Conservation (phyloP, 306 rosid species). For the Rosa lucieae region DNA sequence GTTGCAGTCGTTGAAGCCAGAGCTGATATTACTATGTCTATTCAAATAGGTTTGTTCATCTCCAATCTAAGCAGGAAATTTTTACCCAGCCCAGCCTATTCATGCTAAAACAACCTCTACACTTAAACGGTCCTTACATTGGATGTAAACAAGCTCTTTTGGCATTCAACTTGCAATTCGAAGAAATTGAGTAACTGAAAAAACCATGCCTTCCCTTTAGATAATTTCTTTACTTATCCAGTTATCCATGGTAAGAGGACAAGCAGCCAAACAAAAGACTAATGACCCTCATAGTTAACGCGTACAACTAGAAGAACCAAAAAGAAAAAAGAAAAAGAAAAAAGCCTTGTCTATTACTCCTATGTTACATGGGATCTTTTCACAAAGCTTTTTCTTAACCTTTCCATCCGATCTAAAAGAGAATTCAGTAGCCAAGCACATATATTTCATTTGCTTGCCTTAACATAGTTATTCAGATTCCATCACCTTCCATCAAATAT, state of each 20-base stretch:
- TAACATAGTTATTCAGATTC: neutral
- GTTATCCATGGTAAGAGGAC: too few relatives aligned
- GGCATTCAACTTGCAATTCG: neutral
- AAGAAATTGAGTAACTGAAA: neutral
- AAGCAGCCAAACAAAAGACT: too few relatives aligned
- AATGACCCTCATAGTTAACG: too few relatives aligned
- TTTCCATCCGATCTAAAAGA: neutral
- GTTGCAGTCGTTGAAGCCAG: neutral
- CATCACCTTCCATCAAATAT: neutral
- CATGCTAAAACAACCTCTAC: neutral
- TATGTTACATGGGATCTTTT: neutral
- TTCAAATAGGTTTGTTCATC: neutral
- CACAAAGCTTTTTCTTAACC: neutral
- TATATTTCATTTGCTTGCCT: neutral
- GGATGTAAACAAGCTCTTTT: neutral
- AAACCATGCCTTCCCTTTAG: neutral
- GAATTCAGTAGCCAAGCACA: neutral
- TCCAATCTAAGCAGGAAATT: neutral
- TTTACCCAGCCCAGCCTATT: neutral
- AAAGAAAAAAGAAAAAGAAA: too few relatives aligned
- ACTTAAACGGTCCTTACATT: neutral
- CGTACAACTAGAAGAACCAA: too few relatives aligned
- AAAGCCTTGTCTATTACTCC: neutral
- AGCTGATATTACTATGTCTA: neutral
- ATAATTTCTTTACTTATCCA: too few relatives aligned